These are phyloP conservation scores for Spirogloea muscicola DNA, from an alignment of 139 green algal species.

Conservation along the genomic window DNA sequence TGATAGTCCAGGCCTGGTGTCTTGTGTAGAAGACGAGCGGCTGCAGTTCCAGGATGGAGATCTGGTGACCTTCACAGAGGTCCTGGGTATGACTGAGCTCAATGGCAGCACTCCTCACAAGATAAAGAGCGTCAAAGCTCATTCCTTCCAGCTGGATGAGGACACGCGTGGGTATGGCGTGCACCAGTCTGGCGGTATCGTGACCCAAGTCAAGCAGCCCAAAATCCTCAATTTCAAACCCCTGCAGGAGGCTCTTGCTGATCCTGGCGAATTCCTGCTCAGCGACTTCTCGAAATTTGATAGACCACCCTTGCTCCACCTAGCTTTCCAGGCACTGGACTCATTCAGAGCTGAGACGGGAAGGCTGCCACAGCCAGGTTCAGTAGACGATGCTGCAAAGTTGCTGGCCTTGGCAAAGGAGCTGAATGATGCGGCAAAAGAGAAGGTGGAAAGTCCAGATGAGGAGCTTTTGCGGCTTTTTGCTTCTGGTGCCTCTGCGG, in stretches of 20 bases:
- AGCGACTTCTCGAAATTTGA: constrained; percentile 96
- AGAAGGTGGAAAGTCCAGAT: no score
- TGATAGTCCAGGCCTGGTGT: constrained; percentile 72
- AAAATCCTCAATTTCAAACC: constrained; percentile 80
- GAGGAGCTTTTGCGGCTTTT: constrained; percentile 32
- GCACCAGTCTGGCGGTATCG: constrained; percentile 75
- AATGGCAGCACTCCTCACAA: no score
- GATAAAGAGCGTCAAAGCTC: constrained; percentile 83
- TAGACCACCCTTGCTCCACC: constrained; percentile 77
- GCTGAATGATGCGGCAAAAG: constrained; percentile 62
- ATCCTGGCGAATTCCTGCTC: constrained; percentile 95
- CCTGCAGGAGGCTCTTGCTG: constrained; percentile 63
- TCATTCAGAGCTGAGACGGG: constrained; percentile 56
- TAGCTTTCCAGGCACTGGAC: constrained; percentile 91
- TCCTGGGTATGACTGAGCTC: constrained; percentile 45
- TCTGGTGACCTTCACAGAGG: constrained; percentile 71
- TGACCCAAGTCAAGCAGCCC: constrained; percentile 71
- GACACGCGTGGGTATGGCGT: constrained; percentile 72
- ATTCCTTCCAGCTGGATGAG: constrained; percentile 90
- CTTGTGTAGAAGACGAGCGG: constrained; percentile 92
- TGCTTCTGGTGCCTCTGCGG: constrained; percentile 15
- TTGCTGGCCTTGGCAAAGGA: constrained; percentile 64
- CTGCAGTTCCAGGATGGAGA: constrained; percentile 82
- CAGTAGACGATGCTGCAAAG: constrained; percentile 62
- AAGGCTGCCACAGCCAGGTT: constrained; percentile 60